Evolutionary conservation across 2,329 filamentous ascomycete genomes (phyloP), one percentile per base, ranked within the genome.

Genomic region (Esteya vermicola): DNA sequence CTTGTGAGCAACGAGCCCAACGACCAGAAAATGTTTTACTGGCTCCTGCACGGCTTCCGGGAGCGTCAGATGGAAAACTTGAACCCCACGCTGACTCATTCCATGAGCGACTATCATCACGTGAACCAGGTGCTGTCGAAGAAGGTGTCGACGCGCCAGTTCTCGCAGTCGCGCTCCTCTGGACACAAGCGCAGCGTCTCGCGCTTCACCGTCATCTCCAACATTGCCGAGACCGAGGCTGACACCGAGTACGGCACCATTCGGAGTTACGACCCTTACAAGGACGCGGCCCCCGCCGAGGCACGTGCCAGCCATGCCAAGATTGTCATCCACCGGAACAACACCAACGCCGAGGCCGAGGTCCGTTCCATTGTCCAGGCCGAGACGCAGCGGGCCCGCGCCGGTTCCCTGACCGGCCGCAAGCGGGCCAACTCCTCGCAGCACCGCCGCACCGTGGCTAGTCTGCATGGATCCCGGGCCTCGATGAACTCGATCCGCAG

Each of bases 1-100:
- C 66, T 96, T n/a, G 59, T 70, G 12, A 73, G 64, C 46, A 60
- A 73, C 25, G 71, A 76, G 75, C 67, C 74, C 5, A 96, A 93
- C 47, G 85, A 94, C 41, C 86, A 95, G 54, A 93, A 94, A 54
- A 71, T 89, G 48, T 95, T 96, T 58, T 98, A 96, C 58, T 81
- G 78, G 59, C 72, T 93, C 18, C 70, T 98, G 8, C 62, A 81
- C 47, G 81, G 80, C 56, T 93, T 94, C 56, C 75, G 84, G 33
- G 78, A 93, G 47, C 78, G 85, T 46, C 80, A 91, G 49, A 60
- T 93, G 2, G 88, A 96, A 55, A 84, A 94, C 53, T 96, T 91
- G 53, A 81, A 81, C 43, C 77, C 78, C 23, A 73, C 82, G 19
- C 64, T 95, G 41, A 75, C 75, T n/a, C 82, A 91, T 54, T 94